phyloP scores from a whole-genome alignment of 345 rosid genomes.

The Turnera subulata region DNA sequence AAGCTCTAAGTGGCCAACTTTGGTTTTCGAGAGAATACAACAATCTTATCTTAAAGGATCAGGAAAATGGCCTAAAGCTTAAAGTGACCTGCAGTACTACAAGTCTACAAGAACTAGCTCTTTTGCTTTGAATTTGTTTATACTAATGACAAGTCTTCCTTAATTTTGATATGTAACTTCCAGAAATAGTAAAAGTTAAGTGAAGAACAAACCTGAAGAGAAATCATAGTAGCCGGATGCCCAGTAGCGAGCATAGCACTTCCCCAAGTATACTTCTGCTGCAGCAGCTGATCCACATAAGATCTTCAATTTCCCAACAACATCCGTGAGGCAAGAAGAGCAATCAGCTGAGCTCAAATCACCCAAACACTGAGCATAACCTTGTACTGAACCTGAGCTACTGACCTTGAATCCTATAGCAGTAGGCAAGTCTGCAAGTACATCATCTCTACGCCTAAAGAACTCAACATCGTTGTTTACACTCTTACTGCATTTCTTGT shows the following conservation, averaged over 20 bases:
- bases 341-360: slow-evolving; percentile 64
- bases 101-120: too few species aligned
- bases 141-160: too few species aligned
- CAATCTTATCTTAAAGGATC: too few species aligned
- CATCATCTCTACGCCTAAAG: slow-evolving; percentile 66
- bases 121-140: too few species aligned
- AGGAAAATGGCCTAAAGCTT: too few species aligned
- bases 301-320: slow-evolving; percentile 55
- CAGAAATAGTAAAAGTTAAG: not conserved
- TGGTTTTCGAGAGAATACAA: too few species aligned
- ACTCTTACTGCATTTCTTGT: slow-evolving; percentile 68
- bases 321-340: slow-evolving; percentile 55
- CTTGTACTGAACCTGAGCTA: slow-evolving; percentile 75
- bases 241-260: slow-evolving; percentile 89
- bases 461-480: slow-evolving; percentile 56
- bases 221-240: slow-evolving; percentile 71
- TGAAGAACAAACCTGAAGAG: slow-evolving; percentile 45
- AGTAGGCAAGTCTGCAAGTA: slow-evolving; percentile 59
- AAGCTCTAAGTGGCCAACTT: too few species aligned
- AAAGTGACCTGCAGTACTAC: too few species aligned
- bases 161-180: not conserved
- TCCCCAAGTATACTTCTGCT: slow-evolving; percentile 70
- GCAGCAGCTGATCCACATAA: slow-evolving; percentile 83
- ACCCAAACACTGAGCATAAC: slow-evolving; percentile 83
- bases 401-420: slow-evolving; percentile 64